Percentiles rank a stretch among this genome's conserved stretches.
Conservation (phyloP, 2,329 filamentous ascomycete genomes). For the Arthrobotrys musiformis region DNA sequence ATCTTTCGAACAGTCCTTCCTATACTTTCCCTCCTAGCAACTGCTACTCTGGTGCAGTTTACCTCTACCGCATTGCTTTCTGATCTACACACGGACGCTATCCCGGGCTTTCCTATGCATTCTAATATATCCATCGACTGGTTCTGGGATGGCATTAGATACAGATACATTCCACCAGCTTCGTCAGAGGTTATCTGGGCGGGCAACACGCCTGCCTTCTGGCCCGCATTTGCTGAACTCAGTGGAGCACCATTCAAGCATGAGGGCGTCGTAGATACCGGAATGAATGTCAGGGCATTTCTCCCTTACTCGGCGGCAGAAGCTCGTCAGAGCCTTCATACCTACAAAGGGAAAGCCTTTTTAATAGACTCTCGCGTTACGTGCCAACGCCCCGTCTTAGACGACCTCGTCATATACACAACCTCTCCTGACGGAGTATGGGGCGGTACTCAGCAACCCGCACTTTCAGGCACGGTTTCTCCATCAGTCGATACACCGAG, state of each 20-base stretch:
- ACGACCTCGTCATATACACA: conserved; percentile 23
- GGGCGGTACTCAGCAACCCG: neutral
- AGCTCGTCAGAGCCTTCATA: conserved; percentile 3
- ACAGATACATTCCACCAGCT: conserved; percentile 7
- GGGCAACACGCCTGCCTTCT: conserved; percentile 19
- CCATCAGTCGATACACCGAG: conserved; percentile 17
- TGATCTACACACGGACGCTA: neutral
- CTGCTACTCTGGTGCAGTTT: conserved; percentile 24
- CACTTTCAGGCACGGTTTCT: neutral
- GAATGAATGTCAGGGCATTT: conserved; percentile 21
- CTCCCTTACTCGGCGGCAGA: conserved; percentile 14
- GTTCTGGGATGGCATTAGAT: conserved; percentile 11
- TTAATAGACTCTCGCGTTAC: conserved; percentile 32
- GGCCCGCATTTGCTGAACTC: conserved; percentile 26
- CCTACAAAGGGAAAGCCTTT: conserved; percentile 19
- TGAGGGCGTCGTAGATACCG: conserved; percentile 19
- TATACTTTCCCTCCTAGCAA: conserved; percentile 7
- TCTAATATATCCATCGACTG: conserved; percentile 29
- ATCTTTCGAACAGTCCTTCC: conserved; percentile 18
- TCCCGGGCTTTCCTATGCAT: conserved; percentile 3
- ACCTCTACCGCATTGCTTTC: conserved; percentile 24
- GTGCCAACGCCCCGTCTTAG: conserved; percentile 21
- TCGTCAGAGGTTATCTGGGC: conserved; percentile 12
- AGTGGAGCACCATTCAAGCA: conserved; percentile 16
- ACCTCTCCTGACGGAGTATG: neutral